phyloP scores from a whole-genome alignment of 352 stramenopile species.

The Phytophthora foliorum region DNA sequence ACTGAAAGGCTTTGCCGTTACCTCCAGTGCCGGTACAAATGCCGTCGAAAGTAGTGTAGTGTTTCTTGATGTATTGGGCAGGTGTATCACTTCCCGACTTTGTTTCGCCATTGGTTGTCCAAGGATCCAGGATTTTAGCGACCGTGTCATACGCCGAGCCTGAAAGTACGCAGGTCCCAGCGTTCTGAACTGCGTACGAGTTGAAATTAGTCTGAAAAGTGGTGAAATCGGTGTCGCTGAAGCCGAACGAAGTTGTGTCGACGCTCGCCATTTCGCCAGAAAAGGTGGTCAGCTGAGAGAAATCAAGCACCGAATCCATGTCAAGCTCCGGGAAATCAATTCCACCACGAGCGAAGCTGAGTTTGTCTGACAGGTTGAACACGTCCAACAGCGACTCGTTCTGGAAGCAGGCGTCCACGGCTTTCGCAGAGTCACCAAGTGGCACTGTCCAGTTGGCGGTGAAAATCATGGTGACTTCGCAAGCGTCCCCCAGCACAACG shows the following conservation, averaged over 20 bases:
- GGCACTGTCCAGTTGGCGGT: constrained; percentile 63
- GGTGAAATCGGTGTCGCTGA: constrained; percentile 18
- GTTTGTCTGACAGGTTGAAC: constrained; percentile 61
- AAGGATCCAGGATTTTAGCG: constrained; percentile 46
- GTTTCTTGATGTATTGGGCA: constrained; percentile 7
- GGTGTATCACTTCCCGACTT: background rate
- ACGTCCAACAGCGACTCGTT: constrained; percentile 70
- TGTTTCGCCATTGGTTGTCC: constrained; percentile 30
- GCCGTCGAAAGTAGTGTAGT: background rate
- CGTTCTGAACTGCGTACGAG: constrained; percentile 32
- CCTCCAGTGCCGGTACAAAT: background rate
- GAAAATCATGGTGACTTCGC: constrained; percentile 62
- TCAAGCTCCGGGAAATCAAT: constrained; percentile 61
- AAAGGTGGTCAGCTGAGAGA: constrained; percentile 54
- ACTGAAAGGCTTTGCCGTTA: constrained; percentile 1
- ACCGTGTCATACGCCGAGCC: constrained; percentile 21
- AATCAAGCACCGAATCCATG: constrained; percentile 52
- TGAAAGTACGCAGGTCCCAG: background rate
- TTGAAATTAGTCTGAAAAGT: constrained; percentile 30
- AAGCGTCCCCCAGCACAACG: constrained; percentile 69
- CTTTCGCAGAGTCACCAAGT: constrained; percentile 58
- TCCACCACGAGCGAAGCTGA: constrained; percentile 68
- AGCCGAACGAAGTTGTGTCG: constrained; percentile 35
- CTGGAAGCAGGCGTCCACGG: constrained; percentile 69
- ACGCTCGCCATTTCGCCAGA: constrained; percentile 28